These are phyloP conservation scores for Purpureocillium lavendulum DNA, from an alignment of 2,329 filamentous ascomycete genomes.

Conservation along the genomic window DNA sequence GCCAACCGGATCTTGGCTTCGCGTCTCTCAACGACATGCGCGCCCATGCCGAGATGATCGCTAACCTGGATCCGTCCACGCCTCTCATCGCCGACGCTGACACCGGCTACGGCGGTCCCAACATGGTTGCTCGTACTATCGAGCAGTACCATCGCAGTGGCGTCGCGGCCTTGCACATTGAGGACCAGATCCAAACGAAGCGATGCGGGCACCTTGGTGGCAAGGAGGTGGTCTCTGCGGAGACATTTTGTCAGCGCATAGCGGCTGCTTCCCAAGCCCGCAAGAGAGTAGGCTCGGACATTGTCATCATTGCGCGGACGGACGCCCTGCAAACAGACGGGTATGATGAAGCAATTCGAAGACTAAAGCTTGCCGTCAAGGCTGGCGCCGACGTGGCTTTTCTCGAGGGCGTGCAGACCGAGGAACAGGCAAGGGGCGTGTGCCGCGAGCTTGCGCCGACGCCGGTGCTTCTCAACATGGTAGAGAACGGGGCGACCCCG, in stretches of 20 bases:
- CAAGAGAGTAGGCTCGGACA: conserved; percentile 38
- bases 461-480: conserved; percentile 49
- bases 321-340: conserved; percentile 50
- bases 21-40: conserved; percentile 56
- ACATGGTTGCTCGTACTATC: conserved; percentile 45
- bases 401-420: conserved; percentile 47
- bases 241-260: conserved; percentile 47
- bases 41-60: conserved; percentile 56
- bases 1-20: conserved; percentile 55
- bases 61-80: conserved; percentile 42
- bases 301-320: conserved; percentile 57
- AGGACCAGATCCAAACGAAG: conserved; percentile 57
- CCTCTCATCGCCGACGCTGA: conserved; percentile 56
- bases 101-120: conserved; percentile 46
- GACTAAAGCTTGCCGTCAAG: conserved; percentile 40
- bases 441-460: conserved; percentile 38
- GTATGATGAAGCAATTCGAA: conserved; percentile 44
- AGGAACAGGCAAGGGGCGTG: conserved; percentile 37
- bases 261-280: conserved; percentile 44
- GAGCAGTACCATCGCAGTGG: conserved; percentile 43
- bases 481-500: conserved; percentile 47
- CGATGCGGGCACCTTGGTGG: conserved; percentile 56
- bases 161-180: conserved; percentile 52
- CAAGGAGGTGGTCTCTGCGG: conserved; percentile 47
- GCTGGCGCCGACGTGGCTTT: conserved; percentile 53